Evolutionary conservation across 768 basidiomycete genomes (phyloP).

Genomic region (Boletales sp.): DNA sequence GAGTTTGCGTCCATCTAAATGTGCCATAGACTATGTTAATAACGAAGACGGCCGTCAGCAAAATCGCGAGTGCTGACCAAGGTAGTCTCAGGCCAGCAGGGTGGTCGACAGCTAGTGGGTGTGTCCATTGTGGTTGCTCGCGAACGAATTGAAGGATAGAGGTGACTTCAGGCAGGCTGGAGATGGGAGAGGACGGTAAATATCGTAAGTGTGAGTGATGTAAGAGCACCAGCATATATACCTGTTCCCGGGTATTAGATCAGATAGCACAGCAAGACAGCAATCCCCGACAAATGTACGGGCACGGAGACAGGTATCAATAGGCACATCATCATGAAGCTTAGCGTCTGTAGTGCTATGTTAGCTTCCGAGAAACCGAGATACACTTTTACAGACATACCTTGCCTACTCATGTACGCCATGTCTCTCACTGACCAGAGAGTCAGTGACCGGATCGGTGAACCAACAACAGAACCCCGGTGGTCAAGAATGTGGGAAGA

Average conservation of each 20-base stretch:
- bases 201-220: neutral
- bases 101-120: neutral
- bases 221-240: conserved; percentile 18
- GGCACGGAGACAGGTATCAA: conserved; percentile 3
- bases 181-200: neutral
- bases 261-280: conserved; percentile 14
- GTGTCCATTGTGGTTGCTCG: conserved; percentile 8
- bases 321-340: neutral
- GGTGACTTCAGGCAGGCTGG: too few relatives aligned
- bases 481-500: neutral
- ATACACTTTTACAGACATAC: too few relatives aligned
- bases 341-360: too few relatives aligned
- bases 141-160: neutral
- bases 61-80: conserved; percentile 7
- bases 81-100: neutral
- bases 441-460: too few relatives aligned
- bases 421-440: too few relatives aligned
- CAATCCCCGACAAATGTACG: neutral
- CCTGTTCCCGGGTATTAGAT: conserved; percentile 5
- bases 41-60: neutral
- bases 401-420: too few relatives aligned
- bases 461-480: conserved; percentile 2
- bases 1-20: conserved; percentile 8
- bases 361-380: neutral
- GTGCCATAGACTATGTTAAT: neutral